A percentile compares a stretch with the other conserved stretches of the same genome.
phyloP scores from a whole-genome alignment of 2,329 filamentous ascomycete genomes.

The Alternaria incomplexa region DNA sequence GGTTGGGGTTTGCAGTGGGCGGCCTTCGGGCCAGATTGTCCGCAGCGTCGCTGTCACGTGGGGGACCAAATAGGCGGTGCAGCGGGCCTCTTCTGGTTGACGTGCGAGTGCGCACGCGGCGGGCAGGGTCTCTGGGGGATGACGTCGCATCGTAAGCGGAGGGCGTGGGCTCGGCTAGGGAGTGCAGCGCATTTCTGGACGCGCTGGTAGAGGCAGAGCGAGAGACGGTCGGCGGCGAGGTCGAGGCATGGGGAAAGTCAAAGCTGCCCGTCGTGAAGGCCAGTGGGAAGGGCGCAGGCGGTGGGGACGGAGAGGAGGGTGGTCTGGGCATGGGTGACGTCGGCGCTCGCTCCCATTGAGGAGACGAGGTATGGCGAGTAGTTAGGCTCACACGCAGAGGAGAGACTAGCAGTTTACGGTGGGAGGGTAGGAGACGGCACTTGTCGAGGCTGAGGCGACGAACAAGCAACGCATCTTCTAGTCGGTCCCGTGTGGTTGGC shows the following conservation, averaged over 20 bases:
- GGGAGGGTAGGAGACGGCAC: neutral
- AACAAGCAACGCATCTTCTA: neutral
- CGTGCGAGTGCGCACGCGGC: constrained; percentile 14
- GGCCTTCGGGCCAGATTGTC: constrained; percentile 19
- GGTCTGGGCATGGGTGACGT: constrained; percentile 42
- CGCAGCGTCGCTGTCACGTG: constrained; percentile 25
- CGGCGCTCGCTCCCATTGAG: constrained; percentile 21
- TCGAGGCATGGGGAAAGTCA: constrained; percentile 54
- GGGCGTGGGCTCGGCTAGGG: constrained; percentile 9
- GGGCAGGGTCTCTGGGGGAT: constrained; percentile 13
- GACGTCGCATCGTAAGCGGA: constrained; percentile 11
- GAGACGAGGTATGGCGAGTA: neutral
- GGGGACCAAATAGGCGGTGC: constrained; percentile 27
- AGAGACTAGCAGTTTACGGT: neutral
- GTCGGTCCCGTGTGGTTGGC: neutral
- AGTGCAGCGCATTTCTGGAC: constrained; percentile 12
- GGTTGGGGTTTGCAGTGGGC: constrained; percentile 29
- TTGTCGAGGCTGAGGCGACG: neutral
- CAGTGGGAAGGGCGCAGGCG: constrained; percentile 30
- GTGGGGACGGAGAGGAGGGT: constrained; percentile 35
- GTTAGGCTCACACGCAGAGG: neutral
- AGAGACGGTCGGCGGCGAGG: constrained; percentile 24
- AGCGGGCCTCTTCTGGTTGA: constrained; percentile 22
- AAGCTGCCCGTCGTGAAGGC: constrained; percentile 49
- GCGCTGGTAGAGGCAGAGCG: constrained; percentile 4